These are phyloP conservation scores for Calonectria hongkongensis DNA, from an alignment of 2,329 filamentous ascomycete genomes.

Conservation along the genomic window DNA sequence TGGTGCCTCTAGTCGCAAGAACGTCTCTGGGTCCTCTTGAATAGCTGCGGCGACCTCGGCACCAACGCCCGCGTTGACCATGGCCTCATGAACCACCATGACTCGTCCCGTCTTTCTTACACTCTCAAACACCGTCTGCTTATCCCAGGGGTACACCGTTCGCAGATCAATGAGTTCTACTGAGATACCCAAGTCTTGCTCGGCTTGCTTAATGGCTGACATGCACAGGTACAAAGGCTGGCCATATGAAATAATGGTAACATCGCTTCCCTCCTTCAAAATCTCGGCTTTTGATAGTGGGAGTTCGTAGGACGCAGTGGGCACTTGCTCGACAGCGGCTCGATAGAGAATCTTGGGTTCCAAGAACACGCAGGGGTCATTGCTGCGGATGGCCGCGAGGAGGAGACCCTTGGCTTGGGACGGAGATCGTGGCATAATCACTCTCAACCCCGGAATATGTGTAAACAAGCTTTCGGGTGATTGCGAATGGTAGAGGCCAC, in stretches of 20 bases:
- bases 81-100: conserved; percentile 93
- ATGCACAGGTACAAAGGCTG: conserved; percentile 91
- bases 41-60: conserved; percentile 93
- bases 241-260: conserved; percentile 92
- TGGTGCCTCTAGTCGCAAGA: conserved; percentile 88
- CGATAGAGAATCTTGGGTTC: conserved; percentile 96
- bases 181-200: conserved; percentile 83
- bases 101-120: conserved; percentile 91
- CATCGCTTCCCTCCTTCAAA: conserved; percentile 84
- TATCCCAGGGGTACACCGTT: conserved; percentile 95
- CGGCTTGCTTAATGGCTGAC: conserved; percentile 83
- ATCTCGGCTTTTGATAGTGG: conserved; percentile 91
- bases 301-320: conserved; percentile 85
- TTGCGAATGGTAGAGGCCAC: conserved; percentile 91
- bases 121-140: conserved; percentile 85
- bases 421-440: conserved; percentile 90
- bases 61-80: conserved; percentile 92
- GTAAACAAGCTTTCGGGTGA: conserved; percentile 92
- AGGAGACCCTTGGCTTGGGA: conserved; percentile 92
- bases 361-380: conserved; percentile 94
- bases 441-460: conserved; percentile 88
- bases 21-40: conserved; percentile 85
- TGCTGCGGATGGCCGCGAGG: conserved; percentile 83
- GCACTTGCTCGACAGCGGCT: conserved; percentile 93
- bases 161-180: conserved; percentile 92